These are phyloP conservation scores for Tetraselmis chui DNA, from an alignment of 139 green algal genomes.

Conservation along the genomic window DNA sequence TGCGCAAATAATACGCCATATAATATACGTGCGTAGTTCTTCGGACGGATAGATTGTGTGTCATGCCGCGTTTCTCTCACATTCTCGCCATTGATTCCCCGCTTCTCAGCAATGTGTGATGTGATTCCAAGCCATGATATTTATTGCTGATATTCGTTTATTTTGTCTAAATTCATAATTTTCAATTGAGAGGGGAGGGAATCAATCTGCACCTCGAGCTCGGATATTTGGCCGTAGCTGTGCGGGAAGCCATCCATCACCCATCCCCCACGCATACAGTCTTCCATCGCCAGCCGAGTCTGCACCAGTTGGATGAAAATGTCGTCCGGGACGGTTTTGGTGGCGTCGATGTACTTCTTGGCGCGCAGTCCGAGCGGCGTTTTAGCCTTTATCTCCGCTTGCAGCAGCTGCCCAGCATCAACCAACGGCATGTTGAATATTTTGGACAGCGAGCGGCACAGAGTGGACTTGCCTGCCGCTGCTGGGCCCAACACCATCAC, in stretches of 20 bases:
- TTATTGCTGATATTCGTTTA: no score
- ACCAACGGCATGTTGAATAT: slow-evolving; percentile 9
- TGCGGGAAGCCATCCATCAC: slow-evolving; percentile 73
- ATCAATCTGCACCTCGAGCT: slow-evolving; percentile 1
- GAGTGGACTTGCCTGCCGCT: slow-evolving; percentile 18
- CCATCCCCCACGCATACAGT: slow-evolving; percentile 55
- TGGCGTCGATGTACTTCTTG: slow-evolving; percentile 57
- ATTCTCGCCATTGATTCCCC: no score
- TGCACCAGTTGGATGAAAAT: slow-evolving; percentile 29
- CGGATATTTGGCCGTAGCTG: slow-evolving; percentile 30
- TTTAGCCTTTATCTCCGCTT: not conserved
- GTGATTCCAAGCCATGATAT: no score
- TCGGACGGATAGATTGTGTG: no score
- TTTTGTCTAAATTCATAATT: no score
- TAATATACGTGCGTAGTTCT: no score
- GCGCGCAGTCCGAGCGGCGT: slow-evolving; percentile 46
- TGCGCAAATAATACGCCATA: no score
- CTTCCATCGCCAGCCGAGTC: slow-evolving; percentile 26
- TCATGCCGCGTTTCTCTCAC: no score
- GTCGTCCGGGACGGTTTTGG: slow-evolving; percentile 56
- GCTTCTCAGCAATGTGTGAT: no score
- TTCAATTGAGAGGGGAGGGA: no score
- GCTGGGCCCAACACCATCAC: slow-evolving; percentile 18
- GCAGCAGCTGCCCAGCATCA: slow-evolving; percentile 10
- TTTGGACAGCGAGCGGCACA: not conserved